A percentile compares a stretch with the other conserved stretches of the same genome.
Conservation (phyloP, 2,329 filamentous ascomycete species). For the Beauveria sp. region DNA sequence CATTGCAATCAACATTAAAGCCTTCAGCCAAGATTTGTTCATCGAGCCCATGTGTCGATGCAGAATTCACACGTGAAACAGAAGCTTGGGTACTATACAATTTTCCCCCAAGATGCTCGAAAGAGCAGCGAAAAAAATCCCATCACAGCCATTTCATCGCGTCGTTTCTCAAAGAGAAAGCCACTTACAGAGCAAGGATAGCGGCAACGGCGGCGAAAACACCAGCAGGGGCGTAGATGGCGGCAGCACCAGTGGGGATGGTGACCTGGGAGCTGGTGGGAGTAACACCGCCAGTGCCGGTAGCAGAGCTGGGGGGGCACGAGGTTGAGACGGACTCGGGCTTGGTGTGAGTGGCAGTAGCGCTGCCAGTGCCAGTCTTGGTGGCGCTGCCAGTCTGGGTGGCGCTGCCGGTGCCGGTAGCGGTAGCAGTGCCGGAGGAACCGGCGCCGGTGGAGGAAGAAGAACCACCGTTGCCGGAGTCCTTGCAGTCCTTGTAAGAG, state of each 20-base stretch:
- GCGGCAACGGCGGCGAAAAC: constrained; percentile 11
- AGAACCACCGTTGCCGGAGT: constrained; percentile 1
- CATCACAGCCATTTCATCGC: constrained; percentile 5
- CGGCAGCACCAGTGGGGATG: constrained; percentile 3
- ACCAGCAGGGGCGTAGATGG: constrained; percentile 9
- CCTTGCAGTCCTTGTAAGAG: constrained; percentile 9
- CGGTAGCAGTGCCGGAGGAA: background rate
- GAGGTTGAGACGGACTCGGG: background rate
- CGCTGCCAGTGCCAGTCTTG: background rate
- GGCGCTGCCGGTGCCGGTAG: constrained; percentile 4
- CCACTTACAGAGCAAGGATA: constrained; percentile 12
- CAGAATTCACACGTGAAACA: constrained; percentile 4
- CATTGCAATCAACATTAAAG: too few species aligned
- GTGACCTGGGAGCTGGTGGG: constrained; percentile 9
- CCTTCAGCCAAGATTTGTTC: background rate
- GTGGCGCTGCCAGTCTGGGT: constrained; percentile 1
- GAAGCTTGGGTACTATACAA: constrained; percentile 11
- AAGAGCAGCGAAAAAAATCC: background rate
- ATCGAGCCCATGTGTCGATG: background rate
- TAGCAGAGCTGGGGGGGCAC: background rate
- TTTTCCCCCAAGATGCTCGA: background rate
- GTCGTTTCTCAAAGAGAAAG: constrained; percentile 1
- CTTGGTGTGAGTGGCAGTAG: background rate
- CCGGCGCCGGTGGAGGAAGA: background rate
- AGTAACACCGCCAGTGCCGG: constrained; percentile 10